Base-by-base conservation (phyloP, 2,329 filamentous ascomycete genomes). In the Colletotrichum siamense region DNA sequence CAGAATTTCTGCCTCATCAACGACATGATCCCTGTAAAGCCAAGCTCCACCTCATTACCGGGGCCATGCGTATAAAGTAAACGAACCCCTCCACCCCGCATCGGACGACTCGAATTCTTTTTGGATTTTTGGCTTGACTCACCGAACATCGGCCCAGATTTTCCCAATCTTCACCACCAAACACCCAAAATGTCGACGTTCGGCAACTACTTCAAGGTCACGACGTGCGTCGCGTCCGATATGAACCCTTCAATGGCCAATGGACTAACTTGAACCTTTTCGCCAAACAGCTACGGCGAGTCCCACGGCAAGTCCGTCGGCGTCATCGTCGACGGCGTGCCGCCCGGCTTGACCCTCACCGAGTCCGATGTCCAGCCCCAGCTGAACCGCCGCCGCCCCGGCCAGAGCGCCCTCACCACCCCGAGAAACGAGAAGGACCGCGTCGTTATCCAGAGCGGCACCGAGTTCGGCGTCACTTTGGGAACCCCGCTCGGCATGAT, bases 231-330 rank as follows among this genome's bases (percentile, higher is more conserved):
- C 49, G 63, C 62, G 64, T 72, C 69, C n/a, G 39, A 36, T 39
- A 34, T 10, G 12, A 30, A 34, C 67, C 77, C 79, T 30, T 12
- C 62, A 52, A 44, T 75, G 63, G 65, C 30, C 55, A 62, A 73
- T 77, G 77, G 26, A 73, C 63, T 77, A 66, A 73, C 44, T 34
- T 72, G 26, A 70, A 44, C 30, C 69, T 36, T 28, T 57, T 28
- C 57, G 26, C 55, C 73, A 44, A 44, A 57, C 69, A 88, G 88
- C 81, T 88, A 87, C 79, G 88, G 88, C 82, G 88, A 90, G 83
- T 98, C 95, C 73, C 96, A 98, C 88, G 98, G 96, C 88, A 94
- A 93, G 82, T 96, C 94, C 36, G 96, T 99, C 82, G 96, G 96
- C 83, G 98, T 95, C 88, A 98, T 99, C 82, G 94, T 99, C 86